Percentiles rank a stretch among this genome's conserved stretches.
Conservation (phyloP, 2,329 filamentous ascomycete species). For the Penicillium digitatum region DNA sequence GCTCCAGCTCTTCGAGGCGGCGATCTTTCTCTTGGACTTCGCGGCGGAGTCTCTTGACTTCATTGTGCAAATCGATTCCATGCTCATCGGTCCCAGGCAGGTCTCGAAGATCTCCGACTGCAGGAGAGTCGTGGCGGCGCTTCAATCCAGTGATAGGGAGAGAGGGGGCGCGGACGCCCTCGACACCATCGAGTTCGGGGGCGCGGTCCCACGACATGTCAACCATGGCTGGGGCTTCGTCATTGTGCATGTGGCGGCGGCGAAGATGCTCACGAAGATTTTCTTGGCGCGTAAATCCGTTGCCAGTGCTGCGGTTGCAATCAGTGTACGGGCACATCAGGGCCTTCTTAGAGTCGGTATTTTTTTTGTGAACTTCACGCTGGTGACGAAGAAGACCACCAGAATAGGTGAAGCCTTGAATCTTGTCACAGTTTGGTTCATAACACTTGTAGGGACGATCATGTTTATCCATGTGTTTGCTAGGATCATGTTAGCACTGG, state of each 20-base stretch:
- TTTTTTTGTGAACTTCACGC: conserved; percentile 87
- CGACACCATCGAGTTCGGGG: conserved; percentile 24
- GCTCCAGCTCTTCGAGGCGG: conserved; percentile 42
- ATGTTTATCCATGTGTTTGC: conserved; percentile 98
- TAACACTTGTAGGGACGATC: conserved; percentile 86
- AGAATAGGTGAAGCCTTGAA: conserved; percentile 91
- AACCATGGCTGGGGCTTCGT: conserved; percentile 30
- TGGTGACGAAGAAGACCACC: conserved; percentile 86
- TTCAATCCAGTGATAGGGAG: conserved; percentile 32
- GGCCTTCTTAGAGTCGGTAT: conserved; percentile 81
- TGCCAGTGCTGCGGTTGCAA: conserved; percentile 84
- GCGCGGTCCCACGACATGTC: conserved; percentile 29
- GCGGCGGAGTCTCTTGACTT: conserved; percentile 62
- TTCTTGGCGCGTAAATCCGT: conserved; percentile 88
- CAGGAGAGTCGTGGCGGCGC: conserved; percentile 34
- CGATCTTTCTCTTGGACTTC: conserved; percentile 59
- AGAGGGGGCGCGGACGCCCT: conserved; percentile 29
- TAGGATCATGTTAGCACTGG: conserved; percentile 39
- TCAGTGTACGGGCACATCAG: conserved; percentile 80
- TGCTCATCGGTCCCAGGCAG: conserved; percentile 42
- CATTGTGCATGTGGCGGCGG: conserved; percentile 67
- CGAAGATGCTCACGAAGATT: conserved; percentile 92
- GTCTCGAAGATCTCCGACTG: conserved; percentile 18
- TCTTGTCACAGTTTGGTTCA: conserved; percentile 79
- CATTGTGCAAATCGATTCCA: conserved; percentile 51